These are phyloP conservation scores for Daldinia vernicosa DNA, from an alignment of 495 filamentous ascomycete species.

Conservation along the genomic window DNA sequence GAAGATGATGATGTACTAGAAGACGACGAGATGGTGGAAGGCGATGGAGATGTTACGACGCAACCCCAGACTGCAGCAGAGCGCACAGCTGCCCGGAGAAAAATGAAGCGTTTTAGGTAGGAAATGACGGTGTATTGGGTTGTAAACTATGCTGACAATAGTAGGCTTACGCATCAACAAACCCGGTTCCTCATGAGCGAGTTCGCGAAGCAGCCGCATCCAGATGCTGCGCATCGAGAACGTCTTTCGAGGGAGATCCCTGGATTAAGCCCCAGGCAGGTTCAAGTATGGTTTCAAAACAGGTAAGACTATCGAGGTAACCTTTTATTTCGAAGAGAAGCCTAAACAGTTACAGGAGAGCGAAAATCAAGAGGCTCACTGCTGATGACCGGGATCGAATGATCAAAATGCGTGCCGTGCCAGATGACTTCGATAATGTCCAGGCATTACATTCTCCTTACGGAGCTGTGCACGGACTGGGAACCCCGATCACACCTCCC, in stretches of 20 bases:
- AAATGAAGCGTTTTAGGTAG: slow-evolving; percentile 96
- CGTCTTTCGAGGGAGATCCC: slow-evolving; percentile 91
- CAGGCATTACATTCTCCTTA: slow-evolving; percentile 87
- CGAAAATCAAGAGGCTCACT: slow-evolving; percentile 93
- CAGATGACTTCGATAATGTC: slow-evolving; percentile 91
- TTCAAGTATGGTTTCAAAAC: slow-evolving; percentile 99
- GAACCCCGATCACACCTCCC: slow-evolving; percentile 65
- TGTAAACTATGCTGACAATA: slow-evolving; percentile 22
- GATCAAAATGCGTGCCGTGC: slow-evolving; percentile 90
- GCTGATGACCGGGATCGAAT: slow-evolving; percentile 93
- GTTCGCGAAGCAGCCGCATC: slow-evolving; percentile 94
- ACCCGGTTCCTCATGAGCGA: slow-evolving; percentile 97
- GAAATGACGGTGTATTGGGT: slow-evolving; percentile 32
- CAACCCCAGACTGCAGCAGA: slow-evolving; percentile 72
- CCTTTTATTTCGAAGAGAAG: slow-evolving; percentile 24
- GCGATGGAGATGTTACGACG: slow-evolving; percentile 55
- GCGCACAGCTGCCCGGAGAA: slow-evolving; percentile 80
- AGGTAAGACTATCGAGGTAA: slow-evolving; percentile 65
- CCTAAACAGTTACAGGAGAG: slow-evolving; percentile 69
- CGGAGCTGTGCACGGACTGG: slow-evolving; percentile 62
- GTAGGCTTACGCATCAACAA: slow-evolving; percentile 93
- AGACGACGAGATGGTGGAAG: slow-evolving; percentile 61
- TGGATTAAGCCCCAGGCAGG: slow-evolving; percentile 89
- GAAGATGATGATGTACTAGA: slow-evolving; percentile 64
- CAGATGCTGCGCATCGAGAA: slow-evolving; percentile 92